These are phyloP conservation scores for Lactarius deliciosus DNA, from an alignment of 768 basidiomycete genomes.

Conservation along the genomic window DNA sequence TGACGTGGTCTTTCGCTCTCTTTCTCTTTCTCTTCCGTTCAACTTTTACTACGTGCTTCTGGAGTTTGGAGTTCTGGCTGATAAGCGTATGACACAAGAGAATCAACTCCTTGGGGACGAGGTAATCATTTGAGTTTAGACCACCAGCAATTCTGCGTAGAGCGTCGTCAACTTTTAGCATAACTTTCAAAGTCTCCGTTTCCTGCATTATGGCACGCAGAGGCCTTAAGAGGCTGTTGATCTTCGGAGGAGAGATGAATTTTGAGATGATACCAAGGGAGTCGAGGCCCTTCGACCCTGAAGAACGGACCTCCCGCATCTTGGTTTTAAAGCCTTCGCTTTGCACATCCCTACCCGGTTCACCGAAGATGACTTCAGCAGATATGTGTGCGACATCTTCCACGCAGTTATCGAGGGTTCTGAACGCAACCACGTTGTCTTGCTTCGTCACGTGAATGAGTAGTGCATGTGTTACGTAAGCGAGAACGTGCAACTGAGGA, in stretches of 20 bases:
- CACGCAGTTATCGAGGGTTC: slow-evolving; percentile 71
- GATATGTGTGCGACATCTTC: slow-evolving; percentile 78
- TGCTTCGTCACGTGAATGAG: slow-evolving; percentile 75
- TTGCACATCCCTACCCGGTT: slow-evolving; percentile 86
- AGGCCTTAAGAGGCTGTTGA: slow-evolving; percentile 75
- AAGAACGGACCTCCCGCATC: slow-evolving; percentile 86
- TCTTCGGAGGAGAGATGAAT: slow-evolving; percentile 70
- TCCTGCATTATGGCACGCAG: slow-evolving; percentile 82
- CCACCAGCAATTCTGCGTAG: slow-evolving; percentile 80
- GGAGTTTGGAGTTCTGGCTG: slow-evolving; percentile 85
- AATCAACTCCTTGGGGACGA: slow-evolving; percentile 69
- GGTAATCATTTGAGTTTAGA: slow-evolving; percentile 75
- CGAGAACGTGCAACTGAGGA: slow-evolving; percentile 91
- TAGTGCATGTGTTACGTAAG: slow-evolving; percentile 78
- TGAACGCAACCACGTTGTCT: slow-evolving; percentile 54
- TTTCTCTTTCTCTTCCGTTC: slow-evolving; percentile 39
- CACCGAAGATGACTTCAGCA: slow-evolving; percentile 90
- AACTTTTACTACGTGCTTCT: slow-evolving; percentile 54
- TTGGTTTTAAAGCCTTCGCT: slow-evolving; percentile 92
- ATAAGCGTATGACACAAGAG: slow-evolving; percentile 86
- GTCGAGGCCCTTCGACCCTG: slow-evolving; percentile 81
- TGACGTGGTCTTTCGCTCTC: slow-evolving; percentile 49
- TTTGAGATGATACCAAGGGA: slow-evolving; percentile 81
- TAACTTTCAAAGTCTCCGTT: slow-evolving; percentile 74
- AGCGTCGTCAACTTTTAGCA: slow-evolving; percentile 86